Percentiles rank a stretch among this genome's conserved stretches.
phyloP scores from a whole-genome alignment of 1,284 basidiomycete genomes.

The Mycena sp. region DNA sequence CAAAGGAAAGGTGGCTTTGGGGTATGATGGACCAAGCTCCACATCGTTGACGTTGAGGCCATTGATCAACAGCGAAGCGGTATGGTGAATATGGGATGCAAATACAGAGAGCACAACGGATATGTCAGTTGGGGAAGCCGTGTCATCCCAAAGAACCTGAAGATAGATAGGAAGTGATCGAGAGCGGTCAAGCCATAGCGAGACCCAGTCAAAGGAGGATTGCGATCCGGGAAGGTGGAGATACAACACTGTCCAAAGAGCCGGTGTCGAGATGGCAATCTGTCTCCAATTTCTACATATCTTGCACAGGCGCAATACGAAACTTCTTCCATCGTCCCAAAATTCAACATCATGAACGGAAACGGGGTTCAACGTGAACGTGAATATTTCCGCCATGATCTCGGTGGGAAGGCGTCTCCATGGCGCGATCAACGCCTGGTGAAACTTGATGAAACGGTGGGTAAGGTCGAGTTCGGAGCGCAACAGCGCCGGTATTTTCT shows the following conservation, averaged over 20 bases:
- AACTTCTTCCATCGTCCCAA: neutral
- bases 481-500: neutral
- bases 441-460: neutral
- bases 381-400: constrained; percentile 1
- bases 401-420: constrained; percentile 9
- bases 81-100: neutral
- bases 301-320: neutral
- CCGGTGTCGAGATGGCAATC: neutral
- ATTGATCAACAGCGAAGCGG: neutral
- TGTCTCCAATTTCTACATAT: neutral
- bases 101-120: neutral
- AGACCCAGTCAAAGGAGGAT: neutral
- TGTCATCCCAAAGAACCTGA: neutral
- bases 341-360: neutral
- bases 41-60: neutral
- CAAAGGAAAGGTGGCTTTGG: neutral
- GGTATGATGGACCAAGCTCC: neutral
- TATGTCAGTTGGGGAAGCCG: neutral
- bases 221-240: neutral
- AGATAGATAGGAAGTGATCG: neutral
- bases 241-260: neutral
- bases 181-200: neutral
- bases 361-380: neutral
- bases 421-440: constrained; percentile 4
- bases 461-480: neutral